Evolutionary conservation across 2,329 filamentous ascomycete species (phyloP).

Genomic region (Purpureocillium takamizusanense): DNA sequence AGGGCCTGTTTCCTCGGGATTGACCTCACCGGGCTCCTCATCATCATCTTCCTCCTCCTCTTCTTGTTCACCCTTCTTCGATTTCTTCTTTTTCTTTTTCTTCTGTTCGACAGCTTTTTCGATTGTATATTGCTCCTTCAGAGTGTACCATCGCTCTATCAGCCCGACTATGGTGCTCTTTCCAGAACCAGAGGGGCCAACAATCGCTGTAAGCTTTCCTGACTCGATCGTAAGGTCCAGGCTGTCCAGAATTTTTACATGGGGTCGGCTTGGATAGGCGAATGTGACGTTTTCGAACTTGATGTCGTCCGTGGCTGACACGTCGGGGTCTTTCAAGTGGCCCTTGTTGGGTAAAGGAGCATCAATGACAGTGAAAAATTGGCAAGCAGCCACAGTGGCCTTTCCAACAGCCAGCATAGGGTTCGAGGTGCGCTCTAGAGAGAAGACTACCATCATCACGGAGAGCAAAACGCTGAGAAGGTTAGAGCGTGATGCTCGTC

Average conservation of each 20-base stretch:
- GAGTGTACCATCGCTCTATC: conserved; percentile 63
- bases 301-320: conserved; percentile 28
- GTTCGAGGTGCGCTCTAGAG: conserved; percentile 46
- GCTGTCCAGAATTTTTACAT: conserved; percentile 53
- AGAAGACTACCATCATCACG: conserved; percentile 48
- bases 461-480: conserved; percentile 39
- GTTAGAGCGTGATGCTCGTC: neutral
- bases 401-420: conserved; percentile 51
- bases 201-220: conserved; percentile 63
- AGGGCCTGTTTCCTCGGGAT: conserved; percentile 28
- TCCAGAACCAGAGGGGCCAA: conserved; percentile 63
- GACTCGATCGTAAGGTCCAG: conserved; percentile 49
- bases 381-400: conserved; percentile 46
- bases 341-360: conserved; percentile 30
- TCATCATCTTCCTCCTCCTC: conserved; percentile 18
- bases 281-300: conserved; percentile 58
- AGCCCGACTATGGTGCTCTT: conserved; percentile 68
- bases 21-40: conserved; percentile 17
- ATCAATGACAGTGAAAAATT: conserved; percentile 48
- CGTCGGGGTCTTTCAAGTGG: conserved; percentile 24
- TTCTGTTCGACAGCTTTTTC: conserved; percentile 39
- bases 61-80: conserved; percentile 29
- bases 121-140: conserved; percentile 43
- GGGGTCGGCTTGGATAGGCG: conserved; percentile 59
- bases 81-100: conserved; percentile 32